Conservation (phyloP, 1,284 basidiomycete genomes). For the Marasmius oreades region DNA sequence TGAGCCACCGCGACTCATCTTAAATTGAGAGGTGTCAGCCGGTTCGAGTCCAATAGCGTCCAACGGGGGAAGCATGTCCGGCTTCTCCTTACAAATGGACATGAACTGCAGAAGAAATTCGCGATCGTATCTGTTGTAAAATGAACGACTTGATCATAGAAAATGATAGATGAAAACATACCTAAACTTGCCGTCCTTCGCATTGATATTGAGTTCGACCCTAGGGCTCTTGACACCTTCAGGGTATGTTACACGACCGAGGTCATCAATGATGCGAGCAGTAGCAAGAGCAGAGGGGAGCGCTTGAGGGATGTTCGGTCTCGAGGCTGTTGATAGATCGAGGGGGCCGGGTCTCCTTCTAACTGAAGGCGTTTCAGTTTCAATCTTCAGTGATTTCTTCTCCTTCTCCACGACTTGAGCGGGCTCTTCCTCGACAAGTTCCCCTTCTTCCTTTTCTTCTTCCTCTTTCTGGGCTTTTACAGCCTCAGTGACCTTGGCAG, state of each 20-base stretch:
- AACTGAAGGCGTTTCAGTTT: constrained; percentile 42
- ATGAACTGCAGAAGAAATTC: constrained; percentile 99
- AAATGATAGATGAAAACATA: constrained; percentile 25
- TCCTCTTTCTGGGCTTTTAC: constrained; percentile 33
- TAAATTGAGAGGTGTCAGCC: constrained; percentile 47
- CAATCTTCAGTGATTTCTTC: constrained; percentile 59
- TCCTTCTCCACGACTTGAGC: constrained; percentile 29
- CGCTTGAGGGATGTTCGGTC: constrained; percentile 38
- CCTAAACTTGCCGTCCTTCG: constrained; percentile 89
- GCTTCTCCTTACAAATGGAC: constrained; percentile 92
- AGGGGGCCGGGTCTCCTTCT: constrained; percentile 69
- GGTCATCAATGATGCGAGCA: constrained; percentile 81
- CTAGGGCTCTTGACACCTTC: constrained; percentile 81
- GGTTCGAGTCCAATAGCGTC: constrained; percentile 92
- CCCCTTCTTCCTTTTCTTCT: constrained; percentile 38
- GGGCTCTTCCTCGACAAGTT: constrained; percentile 35
- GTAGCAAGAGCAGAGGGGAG: constrained; percentile 68
- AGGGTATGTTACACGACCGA: constrained; percentile 81
- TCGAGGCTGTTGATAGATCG: constrained; percentile 53
- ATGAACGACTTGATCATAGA: background rate
- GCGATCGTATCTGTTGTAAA: constrained; percentile 78
- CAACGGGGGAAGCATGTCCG: constrained; percentile 84
- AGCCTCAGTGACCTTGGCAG: constrained; percentile 23
- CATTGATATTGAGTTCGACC: constrained; percentile 81
- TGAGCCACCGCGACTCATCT: constrained; percentile 60